phyloP scores from a whole-genome alignment of 78 protist species.

The Isochrysis galbana region DNA sequence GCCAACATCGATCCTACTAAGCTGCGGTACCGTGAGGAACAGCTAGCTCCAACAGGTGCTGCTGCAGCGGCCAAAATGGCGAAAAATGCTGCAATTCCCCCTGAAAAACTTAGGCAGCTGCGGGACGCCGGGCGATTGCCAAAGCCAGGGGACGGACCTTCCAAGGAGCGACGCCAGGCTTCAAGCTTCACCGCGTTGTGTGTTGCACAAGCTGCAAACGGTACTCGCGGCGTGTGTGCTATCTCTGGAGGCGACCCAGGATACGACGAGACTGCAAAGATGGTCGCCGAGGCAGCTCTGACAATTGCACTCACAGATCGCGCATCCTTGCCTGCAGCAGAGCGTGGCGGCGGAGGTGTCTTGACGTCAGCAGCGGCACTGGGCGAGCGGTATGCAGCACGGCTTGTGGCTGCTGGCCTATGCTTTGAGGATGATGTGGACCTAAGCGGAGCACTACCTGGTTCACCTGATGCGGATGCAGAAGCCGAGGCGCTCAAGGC shows the following conservation, averaged over 20 bases:
- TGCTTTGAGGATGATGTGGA: neutral
- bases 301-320: neutral
- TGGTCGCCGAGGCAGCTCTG: constrained; percentile 45
- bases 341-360: neutral
- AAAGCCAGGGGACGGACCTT: constrained; percentile 34
- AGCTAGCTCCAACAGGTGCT: neutral
- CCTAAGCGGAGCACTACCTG: neutral
- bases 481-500: neutral
- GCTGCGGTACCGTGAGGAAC: constrained; percentile 10
- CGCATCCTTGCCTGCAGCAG: neutral
- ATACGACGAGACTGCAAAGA: constrained; percentile 44
- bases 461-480: neutral
- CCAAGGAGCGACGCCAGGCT: neutral
- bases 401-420: neutral
- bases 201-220: neutral
- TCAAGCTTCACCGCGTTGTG: neutral
- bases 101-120: neutral
- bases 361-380: constrained; percentile 2
- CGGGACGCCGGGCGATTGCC: neutral
- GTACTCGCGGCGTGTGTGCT: neutral
- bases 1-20: neutral
- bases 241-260: constrained; percentile 30
- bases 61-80: neutral
- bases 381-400: neutral
- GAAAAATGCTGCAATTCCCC: neutral